phyloP scores from a whole-genome alignment of 2,329 filamentous ascomycete species.

The Exophiala mesophila region DNA sequence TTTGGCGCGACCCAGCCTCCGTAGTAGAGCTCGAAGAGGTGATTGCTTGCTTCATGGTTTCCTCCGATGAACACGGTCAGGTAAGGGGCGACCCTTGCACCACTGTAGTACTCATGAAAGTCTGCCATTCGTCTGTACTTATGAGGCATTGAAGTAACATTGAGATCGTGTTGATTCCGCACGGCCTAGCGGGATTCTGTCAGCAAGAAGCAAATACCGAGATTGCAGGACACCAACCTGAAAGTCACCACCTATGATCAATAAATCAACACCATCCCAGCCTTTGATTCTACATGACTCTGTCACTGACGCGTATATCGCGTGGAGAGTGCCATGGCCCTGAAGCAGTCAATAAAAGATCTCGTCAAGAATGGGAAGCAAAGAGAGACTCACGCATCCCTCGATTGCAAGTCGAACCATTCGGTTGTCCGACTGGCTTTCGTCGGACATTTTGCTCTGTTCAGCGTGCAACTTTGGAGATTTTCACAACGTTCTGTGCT shows the following conservation, averaged over 20 bases:
- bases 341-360: conserved; percentile 33
- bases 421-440: too few relatives aligned
- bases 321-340: conserved; percentile 88
- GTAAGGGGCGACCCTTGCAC: conserved; percentile 70
- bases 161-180: conserved; percentile 81
- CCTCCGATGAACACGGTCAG: conserved; percentile 89
- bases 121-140: conserved; percentile 88
- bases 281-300: conserved; percentile 63
- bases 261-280: conserved; percentile 77
- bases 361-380: neutral
- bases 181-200: conserved; percentile 56
- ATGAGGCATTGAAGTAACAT: conserved; percentile 78
- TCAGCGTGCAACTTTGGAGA: too few relatives aligned
- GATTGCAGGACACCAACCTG: conserved; percentile 52
- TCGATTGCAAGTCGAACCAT: conserved; percentile 71
- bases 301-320: conserved; percentile 78
- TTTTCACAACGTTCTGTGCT: too few relatives aligned
- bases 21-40: conserved; percentile 89
- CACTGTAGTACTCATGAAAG: conserved; percentile 91
- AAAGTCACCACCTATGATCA: conserved; percentile 96
- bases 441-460: too few relatives aligned
- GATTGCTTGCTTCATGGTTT: conserved; percentile 89
- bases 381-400: conserved; percentile 64
- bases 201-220: conserved; percentile 2
- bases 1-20: conserved; percentile 96